Evolutionary conservation across 176 grass and related monocot species (phyloP).

Genomic region (Panicum miliaceum): DNA sequence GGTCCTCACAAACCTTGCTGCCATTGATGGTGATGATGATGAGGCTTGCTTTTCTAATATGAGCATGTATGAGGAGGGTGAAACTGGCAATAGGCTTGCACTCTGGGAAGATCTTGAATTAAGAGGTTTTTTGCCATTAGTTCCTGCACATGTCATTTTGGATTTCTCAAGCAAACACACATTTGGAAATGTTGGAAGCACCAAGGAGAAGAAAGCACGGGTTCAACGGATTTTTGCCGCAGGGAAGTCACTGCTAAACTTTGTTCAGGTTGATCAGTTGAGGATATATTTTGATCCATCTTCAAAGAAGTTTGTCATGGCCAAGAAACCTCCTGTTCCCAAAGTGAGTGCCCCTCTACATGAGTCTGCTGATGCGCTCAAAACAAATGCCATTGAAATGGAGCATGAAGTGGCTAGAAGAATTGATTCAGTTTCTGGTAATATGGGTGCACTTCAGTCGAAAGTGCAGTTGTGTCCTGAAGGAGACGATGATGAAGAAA

Average conservation of each 20-base stretch:
- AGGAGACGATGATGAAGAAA: constrained; percentile 94
- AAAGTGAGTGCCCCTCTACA: constrained; percentile 10
- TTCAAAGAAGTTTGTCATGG: constrained; percentile 68
- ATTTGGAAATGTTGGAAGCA: constrained; percentile 64
- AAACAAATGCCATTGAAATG: constrained; percentile 23
- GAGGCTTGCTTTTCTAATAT: constrained; percentile 88
- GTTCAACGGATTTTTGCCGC: constrained; percentile 80
- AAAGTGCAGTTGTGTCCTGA: constrained; percentile 53
- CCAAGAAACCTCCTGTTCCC: constrained; percentile 55
- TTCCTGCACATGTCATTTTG: constrained; percentile 84
- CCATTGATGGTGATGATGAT: constrained; percentile 66
- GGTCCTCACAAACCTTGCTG: constrained; percentile 61
- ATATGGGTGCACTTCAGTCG: constrained; percentile 21
- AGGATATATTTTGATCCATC: constrained; percentile 77
- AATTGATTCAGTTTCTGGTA: constrained; percentile 43
- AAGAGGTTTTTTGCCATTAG: constrained; percentile 81
- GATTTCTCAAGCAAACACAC: constrained; percentile 80
- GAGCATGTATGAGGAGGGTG: constrained; percentile 70
- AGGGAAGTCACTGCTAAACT: constrained; percentile 57
- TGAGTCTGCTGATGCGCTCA: constrained; percentile 23
- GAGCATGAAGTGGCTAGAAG: constrained; percentile 25
- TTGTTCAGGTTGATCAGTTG: constrained; percentile 68
- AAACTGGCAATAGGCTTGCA: constrained; percentile 79
- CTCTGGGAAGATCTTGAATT: constrained; percentile 91
- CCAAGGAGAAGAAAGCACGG: constrained; percentile 68